Base-by-base conservation (phyloP, 805 yeast species). In the Candida montana region DNA sequence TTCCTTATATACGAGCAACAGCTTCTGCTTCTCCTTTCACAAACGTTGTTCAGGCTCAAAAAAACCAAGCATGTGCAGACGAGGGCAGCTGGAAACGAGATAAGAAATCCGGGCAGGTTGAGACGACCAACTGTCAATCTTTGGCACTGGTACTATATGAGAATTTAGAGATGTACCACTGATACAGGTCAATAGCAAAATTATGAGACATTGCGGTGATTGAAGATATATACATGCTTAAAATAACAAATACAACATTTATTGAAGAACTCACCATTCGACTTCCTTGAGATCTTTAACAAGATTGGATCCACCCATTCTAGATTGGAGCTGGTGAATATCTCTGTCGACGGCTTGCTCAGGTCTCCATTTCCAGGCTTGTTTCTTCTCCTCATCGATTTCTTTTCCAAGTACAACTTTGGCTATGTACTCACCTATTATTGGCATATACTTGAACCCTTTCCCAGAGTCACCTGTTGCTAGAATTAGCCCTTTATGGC, bases 381-480 rank as follows among this genome's bases (percentile, higher is more conserved):
- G 32, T 24, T 53, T 37, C 36, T 51, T 53, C 31, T 46, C 52
- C 30, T 55, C 54, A 5, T 50, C 60, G 7, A 65, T 38, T 1
- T 56, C 50, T 1, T 32, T 39, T n/a, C 51, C 57, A 3, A 58
- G 13, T 1, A 58, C 57, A n/a, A 66, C 55, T 20, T 52, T 51
- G 12, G 62, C 50, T 42, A 62, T 53, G 39, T 57, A 62, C 21
- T 58, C 51, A 26, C 68, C 68, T 26, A 63, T 50, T 17, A 49
- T 50, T 7, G 69, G 68, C 65, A 64, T 58, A 44, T 54, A 54
- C 50, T 61, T 64, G 55, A 62, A 64, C 0, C 67, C 66, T 34
- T 61, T 58, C 1, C 69, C 68, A 6, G 67, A 62, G 32, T 63
- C 69, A 34, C 69, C 69, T 27, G 68, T 58, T 12, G 60, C 66